phyloP scores from a whole-genome alignment of 345 rosid genomes.

The Moricandia arvensis region DNA sequence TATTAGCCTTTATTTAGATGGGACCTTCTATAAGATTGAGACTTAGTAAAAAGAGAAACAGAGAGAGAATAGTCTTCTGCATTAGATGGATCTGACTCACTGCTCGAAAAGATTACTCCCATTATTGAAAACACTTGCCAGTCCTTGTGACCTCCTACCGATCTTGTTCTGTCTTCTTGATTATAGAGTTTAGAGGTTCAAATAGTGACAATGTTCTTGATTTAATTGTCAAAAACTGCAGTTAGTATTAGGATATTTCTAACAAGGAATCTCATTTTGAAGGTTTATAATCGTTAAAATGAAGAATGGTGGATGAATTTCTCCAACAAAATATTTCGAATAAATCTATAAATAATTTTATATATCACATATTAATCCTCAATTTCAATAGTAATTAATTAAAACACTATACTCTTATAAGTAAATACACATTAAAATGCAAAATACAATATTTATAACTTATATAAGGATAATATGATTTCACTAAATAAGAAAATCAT shows the following conservation, averaged over 20 bases:
- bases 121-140: constrained; percentile 37
- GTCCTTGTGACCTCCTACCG: constrained; percentile 31
- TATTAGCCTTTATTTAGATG: constrained; percentile 35
- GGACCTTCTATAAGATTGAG: constrained; percentile 30
- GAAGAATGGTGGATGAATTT: too few relatives aligned
- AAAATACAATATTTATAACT: too few relatives aligned
- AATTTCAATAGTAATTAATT: too few relatives aligned
- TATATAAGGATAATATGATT: too few relatives aligned
- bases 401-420: too few relatives aligned
- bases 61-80: constrained; percentile 36
- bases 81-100: constrained; percentile 38
- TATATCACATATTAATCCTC: too few relatives aligned
- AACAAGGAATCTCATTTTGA: too few relatives aligned
- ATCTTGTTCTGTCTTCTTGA: constrained; percentile 31
- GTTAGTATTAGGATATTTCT: neutral
- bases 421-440: too few relatives aligned
- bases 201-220: neutral
- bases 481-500: too few relatives aligned
- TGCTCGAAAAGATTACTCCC: constrained; percentile 40
- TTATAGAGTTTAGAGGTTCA: constrained; percentile 11
- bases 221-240: constrained; percentile 1
- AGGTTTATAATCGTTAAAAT: too few relatives aligned
- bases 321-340: too few relatives aligned
- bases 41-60: neutral
- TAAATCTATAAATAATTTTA: too few relatives aligned